A percentile compares a stretch with the other conserved stretches of the same genome.
Evolutionary conservation across 768 basidiomycete genomes (phyloP).

Genomic region (Tulasnella sp.): DNA sequence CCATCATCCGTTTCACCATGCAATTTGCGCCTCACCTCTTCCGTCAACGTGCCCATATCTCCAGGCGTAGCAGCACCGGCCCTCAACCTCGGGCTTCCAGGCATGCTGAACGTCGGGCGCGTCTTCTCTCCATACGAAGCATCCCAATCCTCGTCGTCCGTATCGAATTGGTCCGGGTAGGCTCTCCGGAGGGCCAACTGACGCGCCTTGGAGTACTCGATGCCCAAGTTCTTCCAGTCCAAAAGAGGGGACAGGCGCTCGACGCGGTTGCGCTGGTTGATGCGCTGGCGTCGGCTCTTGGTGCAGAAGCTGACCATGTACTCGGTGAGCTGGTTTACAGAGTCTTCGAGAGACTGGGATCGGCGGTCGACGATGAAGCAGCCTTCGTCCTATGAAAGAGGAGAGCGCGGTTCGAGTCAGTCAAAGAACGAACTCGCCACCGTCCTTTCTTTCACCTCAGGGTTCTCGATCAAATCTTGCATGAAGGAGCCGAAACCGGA

Average conservation of each 20-base stretch:
- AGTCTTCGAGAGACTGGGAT: constrained; percentile 81
- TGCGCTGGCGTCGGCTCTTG: constrained; percentile 90
- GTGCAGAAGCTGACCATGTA: constrained; percentile 65
- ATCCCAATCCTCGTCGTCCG: constrained; percentile 45
- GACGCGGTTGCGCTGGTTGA: constrained; percentile 97
- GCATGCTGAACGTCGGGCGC: constrained; percentile 59
- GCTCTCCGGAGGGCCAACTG: constrained; percentile 87
- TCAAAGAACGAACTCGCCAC: background rate
- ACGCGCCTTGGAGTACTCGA: constrained; percentile 93
- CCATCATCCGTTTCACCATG: background rate
- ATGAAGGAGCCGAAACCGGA: constrained; percentile 98
- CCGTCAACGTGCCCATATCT: constrained; percentile 82
- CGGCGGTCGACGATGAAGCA: constrained; percentile 96
- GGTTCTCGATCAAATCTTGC: constrained; percentile 93
- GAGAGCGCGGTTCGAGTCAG: constrained; percentile 18
- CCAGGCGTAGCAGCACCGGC: constrained; percentile 84
- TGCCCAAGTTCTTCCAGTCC: constrained; percentile 97
- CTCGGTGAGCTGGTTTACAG: constrained; percentile 58
- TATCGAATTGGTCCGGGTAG: constrained; percentile 89
- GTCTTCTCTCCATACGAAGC: constrained; percentile 30
- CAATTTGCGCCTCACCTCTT: constrained; percentile 47
- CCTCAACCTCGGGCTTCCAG: constrained; percentile 78
- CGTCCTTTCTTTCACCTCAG: constrained; percentile 37
- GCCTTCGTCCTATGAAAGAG: constrained; percentile 56
- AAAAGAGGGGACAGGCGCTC: constrained; percentile 87